These are phyloP conservation scores for Sanghuangporus sanghuang DNA, from an alignment of 1,284 basidiomycete genomes.

Conservation along the genomic window DNA sequence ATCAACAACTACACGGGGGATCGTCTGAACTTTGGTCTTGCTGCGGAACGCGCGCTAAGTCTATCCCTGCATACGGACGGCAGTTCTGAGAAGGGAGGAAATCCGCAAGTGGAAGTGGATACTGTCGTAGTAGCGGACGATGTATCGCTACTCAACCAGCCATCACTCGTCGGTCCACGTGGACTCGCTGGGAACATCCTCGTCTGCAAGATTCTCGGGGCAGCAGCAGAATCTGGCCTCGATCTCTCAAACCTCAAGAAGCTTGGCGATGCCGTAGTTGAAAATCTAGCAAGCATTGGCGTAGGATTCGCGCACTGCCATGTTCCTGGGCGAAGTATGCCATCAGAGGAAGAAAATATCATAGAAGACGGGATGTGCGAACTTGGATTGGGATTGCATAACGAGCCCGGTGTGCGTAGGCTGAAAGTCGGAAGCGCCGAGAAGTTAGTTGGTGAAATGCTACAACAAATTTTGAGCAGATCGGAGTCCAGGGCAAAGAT, in stretches of 20 bases:
- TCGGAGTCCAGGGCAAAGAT: not conserved
- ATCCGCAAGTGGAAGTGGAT: slow-evolving; percentile 34
- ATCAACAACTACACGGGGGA: slow-evolving; percentile 54
- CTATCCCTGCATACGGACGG: slow-evolving; percentile 18
- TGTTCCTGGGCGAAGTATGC: slow-evolving; percentile 40
- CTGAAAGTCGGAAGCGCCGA: slow-evolving; percentile 28
- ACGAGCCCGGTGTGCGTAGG: slow-evolving; percentile 47
- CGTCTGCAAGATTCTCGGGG: slow-evolving; percentile 65
- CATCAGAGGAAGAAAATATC: slow-evolving; percentile 19
- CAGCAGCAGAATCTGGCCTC: slow-evolving; percentile 44
- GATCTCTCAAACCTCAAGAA: slow-evolving; percentile 41
- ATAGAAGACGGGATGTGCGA: slow-evolving; percentile 34
- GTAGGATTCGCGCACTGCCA: slow-evolving; percentile 54
- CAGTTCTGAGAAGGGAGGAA: slow-evolving; percentile 22
- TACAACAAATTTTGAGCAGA: slow-evolving; percentile 19
- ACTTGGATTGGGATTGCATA: slow-evolving; percentile 53
- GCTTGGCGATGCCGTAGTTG: slow-evolving; percentile 41
- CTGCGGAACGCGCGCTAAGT: slow-evolving; percentile 52
- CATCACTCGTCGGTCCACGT: slow-evolving; percentile 42
- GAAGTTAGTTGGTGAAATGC: slow-evolving; percentile 35
- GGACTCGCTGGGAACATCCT: slow-evolving; percentile 63
- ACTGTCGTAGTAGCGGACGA: slow-evolving; percentile 66
- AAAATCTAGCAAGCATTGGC: slow-evolving; percentile 44
- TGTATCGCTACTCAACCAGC: slow-evolving; percentile 43
- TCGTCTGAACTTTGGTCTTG: slow-evolving; percentile 66